phyloP scores from a whole-genome alignment of 169 alveolate genomes.

The Plasmodium relictum region DNA sequence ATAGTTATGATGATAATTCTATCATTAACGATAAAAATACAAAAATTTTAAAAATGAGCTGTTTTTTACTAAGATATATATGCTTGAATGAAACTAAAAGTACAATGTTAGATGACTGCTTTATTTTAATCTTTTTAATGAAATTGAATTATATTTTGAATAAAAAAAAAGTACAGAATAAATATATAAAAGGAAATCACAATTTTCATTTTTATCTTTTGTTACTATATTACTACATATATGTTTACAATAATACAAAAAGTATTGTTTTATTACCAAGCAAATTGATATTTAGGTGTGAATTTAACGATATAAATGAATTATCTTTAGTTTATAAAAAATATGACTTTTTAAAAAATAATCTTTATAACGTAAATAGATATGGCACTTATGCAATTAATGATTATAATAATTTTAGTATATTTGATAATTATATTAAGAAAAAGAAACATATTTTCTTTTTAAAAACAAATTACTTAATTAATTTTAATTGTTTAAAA shows the following conservation, averaged over 20 bases:
- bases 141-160: slow-evolving; percentile 52
- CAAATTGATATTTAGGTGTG: slow-evolving; percentile 6
- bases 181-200: slow-evolving; percentile 27
- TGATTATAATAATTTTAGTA: slow-evolving; percentile 7
- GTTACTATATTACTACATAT: slow-evolving; percentile 49
- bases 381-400: slow-evolving; percentile 34
- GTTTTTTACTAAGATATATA: slow-evolving; percentile 39
- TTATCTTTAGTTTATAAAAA: slow-evolving; percentile 18
- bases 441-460: slow-evolving; percentile 19
- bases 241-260: slow-evolving; percentile 38
- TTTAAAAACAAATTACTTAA: slow-evolving; percentile 33
- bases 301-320: slow-evolving; percentile 27
- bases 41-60: slow-evolving; percentile 51
- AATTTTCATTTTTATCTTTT: slow-evolving; percentile 39
- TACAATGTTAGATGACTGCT: slow-evolving; percentile 39
- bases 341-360: slow-evolving; percentile 25
- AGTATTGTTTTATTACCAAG: slow-evolving; percentile 11
- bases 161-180: slow-evolving; percentile 7
- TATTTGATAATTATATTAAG: slow-evolving; percentile 21
- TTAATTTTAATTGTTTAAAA: slow-evolving; percentile 42
- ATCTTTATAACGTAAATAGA: slow-evolving; percentile 25
- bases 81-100: slow-evolving; percentile 8
- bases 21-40: slow-evolving; percentile 25
- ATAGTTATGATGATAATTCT: not conserved
- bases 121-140: slow-evolving; percentile 44